Evolutionary conservation across 176 grass and related monocot genomes (phyloP).

Genomic region (Secale cereale): DNA sequence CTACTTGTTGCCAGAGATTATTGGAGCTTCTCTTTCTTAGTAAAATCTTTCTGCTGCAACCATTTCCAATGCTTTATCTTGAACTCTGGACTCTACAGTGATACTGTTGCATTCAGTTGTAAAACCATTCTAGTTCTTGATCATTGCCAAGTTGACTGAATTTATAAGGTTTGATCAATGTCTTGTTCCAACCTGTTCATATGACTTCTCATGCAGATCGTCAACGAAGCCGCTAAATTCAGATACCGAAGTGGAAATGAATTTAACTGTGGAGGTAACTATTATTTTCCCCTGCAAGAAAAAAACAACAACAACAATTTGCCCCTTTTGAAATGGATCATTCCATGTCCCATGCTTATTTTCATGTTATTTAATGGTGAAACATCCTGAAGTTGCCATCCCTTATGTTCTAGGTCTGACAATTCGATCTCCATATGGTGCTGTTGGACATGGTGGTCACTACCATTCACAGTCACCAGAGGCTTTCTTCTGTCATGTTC

Average conservation of each 20-base stretch:
- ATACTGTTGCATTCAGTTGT: not conserved
- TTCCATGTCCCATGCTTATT: not conserved
- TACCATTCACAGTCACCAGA: slow-evolving; percentile 99
- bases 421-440: slow-evolving; percentile 85
- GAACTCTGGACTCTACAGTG: not conserved
- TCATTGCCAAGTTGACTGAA: not conserved
- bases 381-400: not conserved
- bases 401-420: slow-evolving; percentile 63
- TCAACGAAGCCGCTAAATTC: slow-evolving; percentile 98
- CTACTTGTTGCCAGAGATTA: not conserved
- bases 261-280: slow-evolving; percentile 93
- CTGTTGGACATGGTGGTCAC: slow-evolving; percentile 96
- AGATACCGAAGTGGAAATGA: slow-evolving; percentile 97
- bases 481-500: slow-evolving; percentile 98
- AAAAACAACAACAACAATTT: not conserved
- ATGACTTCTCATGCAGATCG: slow-evolving; percentile 43
- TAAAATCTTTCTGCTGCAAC: too few species aligned
- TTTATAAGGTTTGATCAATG: not conserved
- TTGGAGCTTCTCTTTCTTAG: not conserved
- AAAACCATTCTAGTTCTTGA: slow-evolving; percentile 3
- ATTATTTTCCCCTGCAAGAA: not conserved
- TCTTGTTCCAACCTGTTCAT: slow-evolving; percentile 8
- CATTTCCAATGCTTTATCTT: too few species aligned
- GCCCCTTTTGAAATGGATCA: not conserved
- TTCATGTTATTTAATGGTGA: not conserved